Evolutionary conservation across 2,329 filamentous ascomycete genomes (phyloP).

Genomic region (Geosmithia flava): DNA sequence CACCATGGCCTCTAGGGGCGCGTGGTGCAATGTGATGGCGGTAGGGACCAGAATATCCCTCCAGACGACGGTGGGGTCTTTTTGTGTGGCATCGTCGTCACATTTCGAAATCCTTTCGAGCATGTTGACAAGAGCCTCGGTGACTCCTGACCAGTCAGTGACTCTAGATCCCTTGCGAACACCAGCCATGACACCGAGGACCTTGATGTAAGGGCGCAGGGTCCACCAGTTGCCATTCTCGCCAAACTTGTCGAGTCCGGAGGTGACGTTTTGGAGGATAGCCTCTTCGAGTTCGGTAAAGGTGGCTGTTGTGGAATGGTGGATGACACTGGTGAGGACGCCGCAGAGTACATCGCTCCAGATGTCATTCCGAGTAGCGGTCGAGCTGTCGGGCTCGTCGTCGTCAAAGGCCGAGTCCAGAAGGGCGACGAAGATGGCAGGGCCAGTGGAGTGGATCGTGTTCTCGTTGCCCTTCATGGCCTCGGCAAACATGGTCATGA

Average conservation of each 20-base stretch:
- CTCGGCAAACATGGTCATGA: slow-evolving; percentile 89
- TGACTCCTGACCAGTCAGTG: slow-evolving; percentile 54
- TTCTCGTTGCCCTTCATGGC: slow-evolving; percentile 54
- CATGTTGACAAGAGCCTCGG: slow-evolving; percentile 41
- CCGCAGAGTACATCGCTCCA: slow-evolving; percentile 62
- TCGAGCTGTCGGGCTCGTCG: slow-evolving; percentile 25
- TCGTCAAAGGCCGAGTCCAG: slow-evolving; percentile 15
- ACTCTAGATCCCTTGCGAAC: slow-evolving; percentile 75
- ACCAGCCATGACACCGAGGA: slow-evolving; percentile 59
- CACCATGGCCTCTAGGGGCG: slow-evolving; percentile 69
- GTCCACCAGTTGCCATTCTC: slow-evolving; percentile 18
- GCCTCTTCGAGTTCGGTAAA: slow-evolving; percentile 57
- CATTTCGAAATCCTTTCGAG: slow-evolving; percentile 34
- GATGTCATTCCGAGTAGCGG: slow-evolving; percentile 29
- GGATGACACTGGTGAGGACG: slow-evolving; percentile 67
- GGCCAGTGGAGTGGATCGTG: slow-evolving; percentile 46
- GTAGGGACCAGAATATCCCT: slow-evolving; percentile 41
- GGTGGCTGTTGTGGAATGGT: slow-evolving; percentile 64
- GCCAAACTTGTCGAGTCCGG: not conserved
- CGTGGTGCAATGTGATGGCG: slow-evolving; percentile 59
- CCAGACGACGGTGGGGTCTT: slow-evolving; percentile 37
- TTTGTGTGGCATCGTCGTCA: slow-evolving; percentile 18
- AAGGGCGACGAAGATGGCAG: slow-evolving; percentile 38
- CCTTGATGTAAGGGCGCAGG: slow-evolving; percentile 34
- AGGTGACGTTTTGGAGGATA: slow-evolving; percentile 37